Evolutionary conservation across 768 basidiomycete genomes (phyloP).

Genomic region (Boletus rubescentipes): DNA sequence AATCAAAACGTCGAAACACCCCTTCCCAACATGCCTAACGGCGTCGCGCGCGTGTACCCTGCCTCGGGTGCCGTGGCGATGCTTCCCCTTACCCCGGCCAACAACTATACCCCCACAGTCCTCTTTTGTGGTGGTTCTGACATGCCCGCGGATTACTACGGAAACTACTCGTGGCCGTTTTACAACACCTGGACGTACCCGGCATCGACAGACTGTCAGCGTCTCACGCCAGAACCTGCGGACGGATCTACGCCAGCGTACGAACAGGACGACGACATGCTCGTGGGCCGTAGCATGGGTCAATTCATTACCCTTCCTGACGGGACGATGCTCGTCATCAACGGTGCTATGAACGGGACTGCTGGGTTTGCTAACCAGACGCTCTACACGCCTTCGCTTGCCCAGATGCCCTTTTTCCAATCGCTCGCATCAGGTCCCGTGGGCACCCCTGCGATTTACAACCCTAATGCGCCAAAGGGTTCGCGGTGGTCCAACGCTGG

Average conservation of each 20-base stretch:
- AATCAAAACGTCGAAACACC: conserved; percentile 54
- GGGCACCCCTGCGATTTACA: conserved; percentile 78
- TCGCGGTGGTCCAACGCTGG: conserved; percentile 72
- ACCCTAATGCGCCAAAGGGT: conserved; percentile 71
- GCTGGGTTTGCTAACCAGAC: conserved; percentile 77
- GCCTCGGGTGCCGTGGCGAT: conserved; percentile 87
- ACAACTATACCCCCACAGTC: conserved; percentile 82
- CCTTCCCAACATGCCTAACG: conserved; percentile 70
- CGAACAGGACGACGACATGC: conserved; percentile 72
- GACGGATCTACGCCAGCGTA: conserved; percentile 63
- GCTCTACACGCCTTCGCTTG: conserved; percentile 39
- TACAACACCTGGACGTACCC: conserved; percentile 74
- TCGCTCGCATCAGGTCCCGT: conserved; percentile 81
- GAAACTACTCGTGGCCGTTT: conserved; percentile 71
- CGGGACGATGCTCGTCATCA: conserved; percentile 74
- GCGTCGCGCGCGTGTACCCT: conserved; percentile 82
- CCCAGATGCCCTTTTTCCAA: conserved; percentile 65
- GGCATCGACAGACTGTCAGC: conserved; percentile 71
- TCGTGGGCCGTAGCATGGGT: conserved; percentile 83
- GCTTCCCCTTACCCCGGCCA: conserved; percentile 87
- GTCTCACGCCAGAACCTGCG: conserved; percentile 81
- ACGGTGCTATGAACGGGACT: conserved; percentile 83
- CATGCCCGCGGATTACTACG: conserved; percentile 71
- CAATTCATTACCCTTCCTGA: conserved; percentile 85
- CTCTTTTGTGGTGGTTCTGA: conserved; percentile 90